Base-by-base conservation (phyloP, 495 filamentous ascomycete species). In the Astrocystis sublimbata region DNA sequence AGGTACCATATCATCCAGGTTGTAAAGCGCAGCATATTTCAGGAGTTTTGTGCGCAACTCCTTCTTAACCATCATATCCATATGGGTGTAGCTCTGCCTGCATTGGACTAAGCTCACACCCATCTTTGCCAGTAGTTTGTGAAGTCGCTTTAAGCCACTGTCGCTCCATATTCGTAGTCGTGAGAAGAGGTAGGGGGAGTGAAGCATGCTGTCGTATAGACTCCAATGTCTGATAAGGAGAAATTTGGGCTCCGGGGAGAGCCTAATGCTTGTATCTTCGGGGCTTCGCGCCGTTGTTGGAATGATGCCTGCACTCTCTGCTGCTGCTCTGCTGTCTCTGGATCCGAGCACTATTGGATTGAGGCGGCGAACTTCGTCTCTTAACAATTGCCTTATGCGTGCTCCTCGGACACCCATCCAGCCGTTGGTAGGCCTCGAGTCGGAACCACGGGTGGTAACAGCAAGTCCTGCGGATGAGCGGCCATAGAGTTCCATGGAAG, bases 51-150 rank as follows among this genome's bases (percentile, higher is more conserved):
- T 82, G n/a, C 93, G 87, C 23, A 98, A 78, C 12, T 89, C 90
- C 23, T 91, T 87, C 75, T 98, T 98, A 38, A 98, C 77, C 69
- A 94, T 87, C 90, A 98, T 93, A 71, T 98, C 96, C 92, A 98
- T 97, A 74, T 98, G 94, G 2, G 92, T 90, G 72, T 98, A 98
- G 68, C 84, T 93, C 72, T 97, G 93, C 64, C 91, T 92, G 76
- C 92, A 96, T 79, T 98, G 93, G 19, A 85, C 89, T 31, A 98
- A 79, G 73, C 89, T 93, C 65, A 98, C 91, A 24, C 94, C 94
- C 96, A 98, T 98, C 73, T 97, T 98, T 35, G 94, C 94, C 10
- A 98, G 81, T 1, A 98, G 81, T 70, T 97, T 97, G 74, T 98
- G 92, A n/a, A 98, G 79, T 40, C 93, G 85, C 72, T 96, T 96